phyloP scores from a whole-genome alignment of 306 rosid species.

The Fagus sylvatica region DNA sequence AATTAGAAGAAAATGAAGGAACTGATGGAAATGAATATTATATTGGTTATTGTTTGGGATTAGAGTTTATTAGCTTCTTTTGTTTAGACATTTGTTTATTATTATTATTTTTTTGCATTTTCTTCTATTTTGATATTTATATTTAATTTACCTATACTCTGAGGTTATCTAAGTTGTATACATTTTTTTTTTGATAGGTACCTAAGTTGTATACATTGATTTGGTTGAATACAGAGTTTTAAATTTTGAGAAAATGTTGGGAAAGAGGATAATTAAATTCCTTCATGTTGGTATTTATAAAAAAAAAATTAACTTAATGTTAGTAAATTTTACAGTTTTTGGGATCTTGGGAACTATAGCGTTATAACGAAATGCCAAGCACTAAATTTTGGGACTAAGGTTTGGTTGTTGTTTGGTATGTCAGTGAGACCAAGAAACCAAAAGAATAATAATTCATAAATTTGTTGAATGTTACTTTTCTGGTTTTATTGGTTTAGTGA shows the following conservation, averaged over 20 bases:
- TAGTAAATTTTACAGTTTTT: neutral
- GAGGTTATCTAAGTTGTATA: neutral
- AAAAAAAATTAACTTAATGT: neutral
- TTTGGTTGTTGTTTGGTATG: neutral
- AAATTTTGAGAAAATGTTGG: neutral
- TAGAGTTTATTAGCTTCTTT: neutral
- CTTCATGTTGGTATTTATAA: neutral
- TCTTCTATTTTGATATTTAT: neutral
- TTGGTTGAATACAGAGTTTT: neutral
- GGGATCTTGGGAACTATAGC: neutral
- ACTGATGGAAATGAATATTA: neutral
- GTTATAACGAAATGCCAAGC: neutral
- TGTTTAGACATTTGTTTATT: too few relatives aligned
- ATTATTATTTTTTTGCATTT: neutral
- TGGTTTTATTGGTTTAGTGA: neutral
- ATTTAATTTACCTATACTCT: neutral
- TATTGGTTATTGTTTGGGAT: neutral
- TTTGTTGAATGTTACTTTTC: neutral
- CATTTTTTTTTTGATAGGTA: too few relatives aligned
- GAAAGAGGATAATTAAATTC: neutral
- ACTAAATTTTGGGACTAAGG: neutral
- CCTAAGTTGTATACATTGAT: neutral
- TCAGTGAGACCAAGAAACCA: neutral
- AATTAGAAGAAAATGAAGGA: neutral
- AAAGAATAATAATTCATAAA: neutral